Conservation (phyloP, 139 green algal genomes). For the Nannochloris sp. region DNA sequence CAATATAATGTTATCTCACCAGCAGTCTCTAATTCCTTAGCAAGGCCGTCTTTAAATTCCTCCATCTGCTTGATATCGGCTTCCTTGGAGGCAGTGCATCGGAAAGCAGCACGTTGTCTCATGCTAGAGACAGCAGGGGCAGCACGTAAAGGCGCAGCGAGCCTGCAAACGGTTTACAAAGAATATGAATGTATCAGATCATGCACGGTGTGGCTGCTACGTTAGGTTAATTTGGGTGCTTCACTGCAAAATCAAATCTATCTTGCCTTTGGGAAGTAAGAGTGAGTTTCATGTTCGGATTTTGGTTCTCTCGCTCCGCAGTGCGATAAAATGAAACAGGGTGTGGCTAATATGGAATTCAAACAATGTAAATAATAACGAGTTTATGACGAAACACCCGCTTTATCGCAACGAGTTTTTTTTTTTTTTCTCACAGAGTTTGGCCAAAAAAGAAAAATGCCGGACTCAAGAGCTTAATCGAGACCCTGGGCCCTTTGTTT, state of each 20-base stretch:
- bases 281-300: conserved; percentile 2
- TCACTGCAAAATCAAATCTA: background rate
- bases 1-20: background rate
- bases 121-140: background rate
- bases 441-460: no score
- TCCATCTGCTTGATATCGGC: conserved; percentile 31
- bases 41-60: conserved; percentile 21
- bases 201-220: no score
- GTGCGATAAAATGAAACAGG: no score
- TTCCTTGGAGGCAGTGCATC: conserved; percentile 15
- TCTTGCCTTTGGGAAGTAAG: background rate
- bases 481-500: no score
- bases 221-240: no score
- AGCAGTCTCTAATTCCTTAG: conserved; percentile 11
- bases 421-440: no score
- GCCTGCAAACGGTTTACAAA: background rate
- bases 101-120: background rate
- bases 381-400: no score
- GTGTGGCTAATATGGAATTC: no score
- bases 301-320: no score
- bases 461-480: no score
- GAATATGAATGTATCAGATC: background rate
- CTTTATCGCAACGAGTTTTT: no score
- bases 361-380: no score
- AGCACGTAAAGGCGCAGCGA: background rate